These are phyloP conservation scores for Termitomyces sp. DNA, from an alignment of 768 basidiomycete species.

Conservation along the genomic window DNA sequence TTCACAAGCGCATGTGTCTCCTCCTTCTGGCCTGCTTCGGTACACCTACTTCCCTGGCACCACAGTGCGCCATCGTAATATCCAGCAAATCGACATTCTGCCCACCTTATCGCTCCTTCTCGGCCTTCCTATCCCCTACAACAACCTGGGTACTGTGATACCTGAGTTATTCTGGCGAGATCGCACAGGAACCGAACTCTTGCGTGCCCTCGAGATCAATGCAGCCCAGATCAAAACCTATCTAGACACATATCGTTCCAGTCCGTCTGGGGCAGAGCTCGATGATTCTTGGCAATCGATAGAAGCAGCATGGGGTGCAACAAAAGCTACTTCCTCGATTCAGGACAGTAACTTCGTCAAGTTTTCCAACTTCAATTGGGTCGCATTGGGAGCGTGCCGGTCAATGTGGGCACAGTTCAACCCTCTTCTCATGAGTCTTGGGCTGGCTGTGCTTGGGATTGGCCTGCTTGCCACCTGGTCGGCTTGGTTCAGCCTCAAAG, in stretches of 20 bases:
- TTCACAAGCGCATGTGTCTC: constrained; percentile 28
- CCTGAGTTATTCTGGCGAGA: constrained; percentile 85
- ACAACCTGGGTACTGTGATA: constrained; percentile 89
- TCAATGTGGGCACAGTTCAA: constrained; percentile 96
- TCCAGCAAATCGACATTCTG: constrained; percentile 93
- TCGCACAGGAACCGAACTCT: constrained; percentile 37
- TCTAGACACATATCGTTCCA: constrained; percentile 72
- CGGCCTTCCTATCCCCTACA: constrained; percentile 92
- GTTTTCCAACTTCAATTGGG: constrained; percentile 52
- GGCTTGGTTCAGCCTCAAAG: constrained; percentile 50
- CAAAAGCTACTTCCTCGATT: constrained; percentile 19
- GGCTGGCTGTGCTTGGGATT: constrained; percentile 59
- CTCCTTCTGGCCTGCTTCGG: constrained; percentile 54
- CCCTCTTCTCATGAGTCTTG: constrained; percentile 69
- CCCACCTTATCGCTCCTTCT: constrained; percentile 87
- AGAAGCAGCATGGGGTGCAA: constrained; percentile 42
- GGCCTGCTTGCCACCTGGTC: constrained; percentile 55
- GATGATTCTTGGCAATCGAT: constrained; percentile 60
- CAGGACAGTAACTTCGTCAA: constrained; percentile 36
- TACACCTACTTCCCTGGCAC: constrained; percentile 62
- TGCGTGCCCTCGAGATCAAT: constrained; percentile 67
- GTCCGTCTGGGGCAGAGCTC: constrained; percentile 71
- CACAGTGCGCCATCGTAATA: constrained; percentile 50
- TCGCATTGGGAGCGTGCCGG: constrained; percentile 71
- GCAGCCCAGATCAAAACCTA: constrained; percentile 74